phyloP scores from a whole-genome alignment of 129 eudicot genomes.

The Smallanthus sonchifolius region DNA sequence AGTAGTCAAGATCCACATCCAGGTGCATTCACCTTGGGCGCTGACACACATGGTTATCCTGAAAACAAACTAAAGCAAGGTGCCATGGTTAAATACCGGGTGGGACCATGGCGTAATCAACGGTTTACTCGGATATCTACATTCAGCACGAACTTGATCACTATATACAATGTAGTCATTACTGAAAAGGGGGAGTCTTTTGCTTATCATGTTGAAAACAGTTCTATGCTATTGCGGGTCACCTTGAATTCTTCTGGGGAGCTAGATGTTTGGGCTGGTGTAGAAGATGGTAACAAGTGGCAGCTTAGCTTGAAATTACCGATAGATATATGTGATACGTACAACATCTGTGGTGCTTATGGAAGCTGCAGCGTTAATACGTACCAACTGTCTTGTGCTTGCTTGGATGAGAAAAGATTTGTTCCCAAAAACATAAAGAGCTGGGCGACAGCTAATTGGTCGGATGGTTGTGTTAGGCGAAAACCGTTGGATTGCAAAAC shows the following conservation, averaged over 20 bases:
- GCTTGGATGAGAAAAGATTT: constrained; percentile 12
- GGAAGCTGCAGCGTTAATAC: constrained; percentile 11
- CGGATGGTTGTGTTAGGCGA: constrained; percentile 12
- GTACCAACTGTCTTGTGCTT: neutral
- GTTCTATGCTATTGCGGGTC: neutral
- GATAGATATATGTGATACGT: neutral
- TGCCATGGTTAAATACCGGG: neutral
- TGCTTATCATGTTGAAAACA: constrained; percentile 8
- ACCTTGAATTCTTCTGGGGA: constrained; percentile 7
- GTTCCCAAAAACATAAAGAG: neutral
- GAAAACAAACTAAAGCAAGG: constrained; percentile 12
- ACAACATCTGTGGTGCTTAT: constrained; percentile 4
- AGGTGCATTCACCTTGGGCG: neutral
- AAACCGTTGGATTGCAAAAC: constrained; percentile 3
- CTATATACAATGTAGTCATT: neutral
- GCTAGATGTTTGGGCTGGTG: neutral
- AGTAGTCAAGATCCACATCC: constrained; percentile 2
- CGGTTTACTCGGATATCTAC: neutral
- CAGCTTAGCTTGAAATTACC: constrained; percentile 8
- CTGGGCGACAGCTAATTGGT: constrained; percentile 5
- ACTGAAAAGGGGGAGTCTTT: neutral
- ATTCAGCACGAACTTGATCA: neutral
- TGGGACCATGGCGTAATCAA: constrained; percentile 14
- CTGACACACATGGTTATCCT: constrained; percentile 4
- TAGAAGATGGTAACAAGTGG: constrained; percentile 5